Evolutionary conservation across 1,139 yeast genomes (phyloP), one percentile per base, ranked within the genome.

Genomic region (Hyphopichia fennica): DNA sequence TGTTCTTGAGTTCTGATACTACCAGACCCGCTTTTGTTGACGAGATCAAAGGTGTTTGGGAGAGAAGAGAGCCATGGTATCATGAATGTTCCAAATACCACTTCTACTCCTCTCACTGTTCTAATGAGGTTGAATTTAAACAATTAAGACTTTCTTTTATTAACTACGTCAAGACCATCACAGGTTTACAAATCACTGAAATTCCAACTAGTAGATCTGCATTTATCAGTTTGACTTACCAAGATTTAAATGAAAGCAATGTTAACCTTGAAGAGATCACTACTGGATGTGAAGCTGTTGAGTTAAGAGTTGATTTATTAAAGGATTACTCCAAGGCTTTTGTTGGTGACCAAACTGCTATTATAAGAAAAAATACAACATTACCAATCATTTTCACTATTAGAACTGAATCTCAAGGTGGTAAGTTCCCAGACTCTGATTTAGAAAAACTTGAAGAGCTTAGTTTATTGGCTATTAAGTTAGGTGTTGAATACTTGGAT

Each of bases 11-110:
- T 16, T 67, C 78, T 42, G 99, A 93, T 63, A 81, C 87, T 43
- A 76, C 90, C 1, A 80, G 99, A 57, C 99, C 99, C 16, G 87
- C 96, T 2, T 90, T 83, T 57, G 75, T 74, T 13, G 86, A 81
- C 50, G 97, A 90, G 56, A 84, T 91, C 51, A 72, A 75, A 49
- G 80, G 80, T 23, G 97, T 93, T 30, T 95, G 97, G 96, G 58
- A 69, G 25, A 80, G 88, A 57, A 81, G 99, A 60, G 86, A 88
- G 62, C 62, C 67, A 11, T 86, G 88, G 85, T 95, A 90, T 69
- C 72, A 76, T 37, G 88, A 84, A 45, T 87, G 95, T 54, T 84
- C 96, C 13, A 89, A 86, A 61, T 82, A 78, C 59, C 78, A 80
- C 55, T 89, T 86, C 68, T 89, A 77, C 67, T 83, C 96, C 1